Conservation (phyloP, 805 yeast species). For the Ogataea henricii region DNA sequence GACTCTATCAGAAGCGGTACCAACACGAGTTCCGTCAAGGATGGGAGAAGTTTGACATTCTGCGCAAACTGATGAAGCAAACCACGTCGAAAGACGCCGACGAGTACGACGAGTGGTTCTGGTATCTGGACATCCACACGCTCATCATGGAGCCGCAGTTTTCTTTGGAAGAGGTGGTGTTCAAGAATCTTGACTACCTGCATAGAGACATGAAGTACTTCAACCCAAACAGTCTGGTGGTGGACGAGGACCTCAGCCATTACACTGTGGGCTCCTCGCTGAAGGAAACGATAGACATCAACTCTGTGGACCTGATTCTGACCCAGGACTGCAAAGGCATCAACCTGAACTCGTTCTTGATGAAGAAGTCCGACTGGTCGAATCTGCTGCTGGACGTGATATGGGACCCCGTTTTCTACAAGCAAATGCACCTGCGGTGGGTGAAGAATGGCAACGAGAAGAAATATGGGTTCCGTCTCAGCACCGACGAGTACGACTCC, state of each 20-base stretch:
- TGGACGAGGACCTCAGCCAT: slow-evolving; percentile 33
- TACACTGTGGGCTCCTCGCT: slow-evolving; percentile 24
- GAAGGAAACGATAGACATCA: slow-evolving; percentile 27
- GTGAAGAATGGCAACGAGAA: slow-evolving; percentile 27
- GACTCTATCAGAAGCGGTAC: slow-evolving; percentile 45
- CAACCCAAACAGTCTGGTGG: slow-evolving; percentile 38
- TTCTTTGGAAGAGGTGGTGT: slow-evolving; percentile 38
- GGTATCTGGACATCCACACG: slow-evolving; percentile 44
- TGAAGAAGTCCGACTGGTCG: slow-evolving; percentile 42
- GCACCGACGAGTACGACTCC: slow-evolving; percentile 29
- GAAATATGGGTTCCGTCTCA: slow-evolving; percentile 32
- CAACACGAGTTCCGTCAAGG: slow-evolving; percentile 52
- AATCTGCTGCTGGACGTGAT: slow-evolving; percentile 38
- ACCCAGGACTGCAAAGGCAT: slow-evolving; percentile 47
- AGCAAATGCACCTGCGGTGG: slow-evolving; percentile 38
- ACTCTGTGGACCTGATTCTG: slow-evolving; percentile 40
- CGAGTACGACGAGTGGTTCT: slow-evolving; percentile 39
- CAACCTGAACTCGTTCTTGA: slow-evolving; percentile 41
- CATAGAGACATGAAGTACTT: slow-evolving; percentile 37
- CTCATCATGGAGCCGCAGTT: slow-evolving; percentile 43
- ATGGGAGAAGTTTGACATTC: slow-evolving; percentile 44
- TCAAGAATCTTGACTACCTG: slow-evolving; percentile 33
- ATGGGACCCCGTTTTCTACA: slow-evolving; percentile 45
- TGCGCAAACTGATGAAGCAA: slow-evolving; percentile 39
- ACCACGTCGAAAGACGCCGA: slow-evolving; percentile 27